Conservation (phyloP, 2,329 filamentous ascomycete species). For the Orbilia ellipsospora region DNA sequence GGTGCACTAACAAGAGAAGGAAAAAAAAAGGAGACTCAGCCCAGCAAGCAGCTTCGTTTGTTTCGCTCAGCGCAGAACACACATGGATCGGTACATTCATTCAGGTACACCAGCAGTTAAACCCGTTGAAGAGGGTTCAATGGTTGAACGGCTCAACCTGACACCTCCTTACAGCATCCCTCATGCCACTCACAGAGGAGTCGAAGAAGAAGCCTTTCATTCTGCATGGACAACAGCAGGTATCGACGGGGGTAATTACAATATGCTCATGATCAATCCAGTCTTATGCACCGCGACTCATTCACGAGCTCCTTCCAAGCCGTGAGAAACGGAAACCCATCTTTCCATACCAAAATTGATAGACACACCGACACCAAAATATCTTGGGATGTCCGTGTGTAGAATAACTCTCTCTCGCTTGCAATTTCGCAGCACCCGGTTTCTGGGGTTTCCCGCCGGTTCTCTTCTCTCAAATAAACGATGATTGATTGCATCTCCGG, state of each 20-base stretch:
- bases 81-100: neutral
- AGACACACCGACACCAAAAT: constrained; percentile 8
- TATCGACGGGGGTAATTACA: neutral
- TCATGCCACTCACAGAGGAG: constrained; percentile 31
- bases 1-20: neutral
- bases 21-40: neutral
- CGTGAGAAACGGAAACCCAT: constrained; percentile 39
- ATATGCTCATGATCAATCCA: too few relatives aligned
- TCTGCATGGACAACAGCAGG: neutral
- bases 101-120: constrained; percentile 3
- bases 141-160: constrained; percentile 46
- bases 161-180: constrained; percentile 45
- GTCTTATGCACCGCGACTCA: too few relatives aligned
- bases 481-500: too few relatives aligned
- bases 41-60: neutral
- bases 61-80: neutral
- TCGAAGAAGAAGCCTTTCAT: constrained; percentile 11
- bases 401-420: constrained; percentile 7
- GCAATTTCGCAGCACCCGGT: constrained; percentile 1
- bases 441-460: neutral
- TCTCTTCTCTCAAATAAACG: neutral
- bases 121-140: too few relatives aligned
- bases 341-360: constrained; percentile 21
- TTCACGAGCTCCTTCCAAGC: neutral
- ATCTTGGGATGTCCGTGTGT: neutral